Percentiles rank a stretch among this genome's conserved stretches.
Conservation (phyloP, 2,329 filamentous ascomycete genomes). For the Ophiostoma sp. region DNA sequence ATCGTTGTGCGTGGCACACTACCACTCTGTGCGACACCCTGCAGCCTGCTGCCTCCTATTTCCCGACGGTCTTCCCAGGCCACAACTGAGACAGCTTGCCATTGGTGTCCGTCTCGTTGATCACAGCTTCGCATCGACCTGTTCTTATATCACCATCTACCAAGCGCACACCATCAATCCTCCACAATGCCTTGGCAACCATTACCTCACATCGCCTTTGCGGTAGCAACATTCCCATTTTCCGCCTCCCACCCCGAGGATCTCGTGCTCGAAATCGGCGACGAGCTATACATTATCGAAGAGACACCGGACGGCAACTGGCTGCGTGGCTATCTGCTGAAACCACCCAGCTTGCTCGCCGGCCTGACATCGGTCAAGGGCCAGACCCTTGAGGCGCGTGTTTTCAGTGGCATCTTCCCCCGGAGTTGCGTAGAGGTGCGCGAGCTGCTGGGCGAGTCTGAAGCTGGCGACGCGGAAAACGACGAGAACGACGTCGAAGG, state of each 20-base stretch:
- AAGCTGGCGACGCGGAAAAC: conserved; percentile 46
- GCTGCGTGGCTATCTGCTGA: conserved; percentile 92
- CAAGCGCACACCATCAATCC: not conserved
- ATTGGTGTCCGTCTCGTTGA: not conserved
- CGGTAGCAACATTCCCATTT: conserved; percentile 93
- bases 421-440: conserved; percentile 90
- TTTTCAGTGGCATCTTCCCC: conserved; percentile 98
- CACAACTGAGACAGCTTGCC: not conserved
- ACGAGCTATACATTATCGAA: conserved; percentile 98
- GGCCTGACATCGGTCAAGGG: conserved; percentile 87
- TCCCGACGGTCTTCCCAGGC: not conserved
- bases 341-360: conserved; percentile 85
- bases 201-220: conserved; percentile 94
- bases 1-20: conserved; percentile 16
- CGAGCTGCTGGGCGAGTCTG: conserved; percentile 76
- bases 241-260: conserved; percentile 79
- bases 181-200: conserved; percentile 88
- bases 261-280: conserved; percentile 91
- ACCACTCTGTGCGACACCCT: conserved; percentile 15
- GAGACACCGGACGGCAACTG: conserved; percentile 87
- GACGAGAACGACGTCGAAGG: conserved; percentile 38
- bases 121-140: not conserved
- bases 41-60: not conserved
- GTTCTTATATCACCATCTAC: not conserved
- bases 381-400: conserved; percentile 87